phyloP scores from a whole-genome alignment of 495 filamentous ascomycete species.

The Bacidia gigantensis region DNA sequence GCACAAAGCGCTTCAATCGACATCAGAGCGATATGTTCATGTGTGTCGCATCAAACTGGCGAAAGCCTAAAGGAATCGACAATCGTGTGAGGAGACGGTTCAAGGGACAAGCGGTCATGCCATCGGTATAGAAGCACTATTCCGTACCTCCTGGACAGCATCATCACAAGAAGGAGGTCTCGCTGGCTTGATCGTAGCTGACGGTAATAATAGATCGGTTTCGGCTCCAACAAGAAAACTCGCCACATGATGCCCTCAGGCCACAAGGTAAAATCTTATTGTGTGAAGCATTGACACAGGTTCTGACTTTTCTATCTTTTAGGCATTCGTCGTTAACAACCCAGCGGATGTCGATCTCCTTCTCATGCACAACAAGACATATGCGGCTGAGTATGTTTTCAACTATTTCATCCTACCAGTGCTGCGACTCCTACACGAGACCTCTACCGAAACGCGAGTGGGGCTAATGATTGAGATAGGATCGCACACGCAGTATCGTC shows the following conservation, averaged over 20 bases:
- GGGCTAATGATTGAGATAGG: slow-evolving; percentile 34
- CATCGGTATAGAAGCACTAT: slow-evolving; percentile 59
- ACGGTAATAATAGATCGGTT: slow-evolving; percentile 61
- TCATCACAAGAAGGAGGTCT: not conserved
- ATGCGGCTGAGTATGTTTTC: slow-evolving; percentile 92
- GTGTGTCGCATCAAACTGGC: slow-evolving; percentile 74
- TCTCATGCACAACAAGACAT: slow-evolving; percentile 98
- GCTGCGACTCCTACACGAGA: too few relatives aligned
- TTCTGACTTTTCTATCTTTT: too few relatives aligned
- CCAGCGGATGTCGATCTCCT: slow-evolving; percentile 87
- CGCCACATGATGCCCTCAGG: slow-evolving; percentile 96
- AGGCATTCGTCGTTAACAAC: slow-evolving; percentile 96
- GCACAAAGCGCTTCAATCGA: slow-evolving; percentile 80
- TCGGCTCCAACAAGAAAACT: slow-evolving; percentile 97
- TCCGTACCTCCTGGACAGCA: not conserved
- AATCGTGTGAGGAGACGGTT: slow-evolving; percentile 82
- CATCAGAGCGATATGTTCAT: slow-evolving; percentile 96
- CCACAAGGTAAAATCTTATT: too few relatives aligned
- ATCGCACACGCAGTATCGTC: slow-evolving; percentile 95
- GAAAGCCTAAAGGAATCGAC: slow-evolving; percentile 99
- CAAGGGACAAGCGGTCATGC: slow-evolving; percentile 91
- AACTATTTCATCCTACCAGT: too few relatives aligned
- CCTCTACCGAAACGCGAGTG: not conserved
- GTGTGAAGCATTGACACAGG: too few relatives aligned
- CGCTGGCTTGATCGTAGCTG: too few relatives aligned